phyloP scores from a whole-genome alignment of 352 stramenopile genomes.

The Phytophthora uliginosa region DNA sequence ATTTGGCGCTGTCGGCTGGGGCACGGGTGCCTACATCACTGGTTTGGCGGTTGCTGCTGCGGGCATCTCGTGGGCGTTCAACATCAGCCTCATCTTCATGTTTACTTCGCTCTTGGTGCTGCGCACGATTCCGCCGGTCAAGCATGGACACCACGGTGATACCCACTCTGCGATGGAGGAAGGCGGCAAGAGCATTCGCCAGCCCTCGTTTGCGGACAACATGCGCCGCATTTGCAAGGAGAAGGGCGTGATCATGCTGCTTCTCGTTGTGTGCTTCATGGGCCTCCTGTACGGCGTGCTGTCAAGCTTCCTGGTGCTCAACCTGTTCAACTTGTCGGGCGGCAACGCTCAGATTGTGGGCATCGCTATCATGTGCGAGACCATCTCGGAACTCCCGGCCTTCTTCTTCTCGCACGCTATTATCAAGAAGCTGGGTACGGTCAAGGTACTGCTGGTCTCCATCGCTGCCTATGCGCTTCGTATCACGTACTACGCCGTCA shows the following conservation, averaged over 20 bases:
- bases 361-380: conserved; percentile 53
- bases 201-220: conserved; percentile 32
- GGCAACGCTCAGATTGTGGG: conserved; percentile 76
- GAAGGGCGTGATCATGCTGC: conserved; percentile 66
- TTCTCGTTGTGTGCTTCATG: conserved; percentile 78
- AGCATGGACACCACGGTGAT: conserved; percentile 41
- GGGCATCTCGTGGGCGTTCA: conserved; percentile 77
- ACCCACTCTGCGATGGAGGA: conserved; percentile 37
- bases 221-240: conserved; percentile 39
- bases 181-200: conserved; percentile 12
- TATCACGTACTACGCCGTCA: conserved; percentile 65
- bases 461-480: conserved; percentile 59
- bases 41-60: conserved; percentile 59
- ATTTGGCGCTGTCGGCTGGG: conserved; percentile 76
- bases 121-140: conserved; percentile 58
- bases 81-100: conserved; percentile 62
- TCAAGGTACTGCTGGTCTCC: conserved; percentile 64
- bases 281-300: conserved; percentile 81
- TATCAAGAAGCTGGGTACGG: conserved; percentile 67
- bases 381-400: conserved; percentile 71
- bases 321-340: conserved; percentile 78
- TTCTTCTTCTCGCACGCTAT: conserved; percentile 81
- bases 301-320: conserved; percentile 77
- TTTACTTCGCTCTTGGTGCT: conserved; percentile 64
- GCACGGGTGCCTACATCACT: conserved; percentile 60